phyloP scores from a whole-genome alignment of 805 yeast species.

The Groenewaldozyma tartarivorans region DNA sequence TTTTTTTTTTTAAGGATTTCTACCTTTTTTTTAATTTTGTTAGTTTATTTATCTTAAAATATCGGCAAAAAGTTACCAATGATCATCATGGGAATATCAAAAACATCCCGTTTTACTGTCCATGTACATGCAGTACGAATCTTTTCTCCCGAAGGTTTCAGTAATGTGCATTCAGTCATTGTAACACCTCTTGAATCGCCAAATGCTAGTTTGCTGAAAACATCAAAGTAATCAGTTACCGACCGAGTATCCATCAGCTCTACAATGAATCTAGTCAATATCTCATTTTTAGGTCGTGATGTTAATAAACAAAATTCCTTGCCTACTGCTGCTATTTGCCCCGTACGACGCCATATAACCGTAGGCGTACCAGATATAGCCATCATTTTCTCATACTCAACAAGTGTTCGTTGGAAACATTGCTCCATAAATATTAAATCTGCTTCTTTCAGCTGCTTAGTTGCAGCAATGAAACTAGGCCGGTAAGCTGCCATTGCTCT shows the following conservation, averaged over 20 bases:
- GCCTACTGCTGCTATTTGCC: conserved; percentile 72
- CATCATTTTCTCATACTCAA: conserved; percentile 46
- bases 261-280: conserved; percentile 58
- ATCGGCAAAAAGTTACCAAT: conserved; percentile 46
- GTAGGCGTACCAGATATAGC: conserved; percentile 65
- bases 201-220: conserved; percentile 65
- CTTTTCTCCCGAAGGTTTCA: conserved; percentile 29
- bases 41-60: not conserved
- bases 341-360: conserved; percentile 77
- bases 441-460: conserved; percentile 60
- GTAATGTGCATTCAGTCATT: conserved; percentile 32
- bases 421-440: conserved; percentile 57
- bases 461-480: conserved; percentile 70
- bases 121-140: conserved; percentile 70
- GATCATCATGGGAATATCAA: conserved; percentile 75
- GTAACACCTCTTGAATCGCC: conserved; percentile 38
- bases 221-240: conserved; percentile 59
- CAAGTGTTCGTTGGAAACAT: conserved; percentile 44
- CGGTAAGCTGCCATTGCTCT: conserved; percentile 39
- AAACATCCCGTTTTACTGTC: conserved; percentile 77
- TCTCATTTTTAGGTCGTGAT: conserved; percentile 49
- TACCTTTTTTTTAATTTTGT: not conserved
- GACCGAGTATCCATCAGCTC: conserved; percentile 77
- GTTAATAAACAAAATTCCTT: conserved; percentile 64
- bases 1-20: not conserved